Evolutionary conservation across 1,139 yeast species (phyloP).

Genomic region (Magnusiomyces magnusii): DNA sequence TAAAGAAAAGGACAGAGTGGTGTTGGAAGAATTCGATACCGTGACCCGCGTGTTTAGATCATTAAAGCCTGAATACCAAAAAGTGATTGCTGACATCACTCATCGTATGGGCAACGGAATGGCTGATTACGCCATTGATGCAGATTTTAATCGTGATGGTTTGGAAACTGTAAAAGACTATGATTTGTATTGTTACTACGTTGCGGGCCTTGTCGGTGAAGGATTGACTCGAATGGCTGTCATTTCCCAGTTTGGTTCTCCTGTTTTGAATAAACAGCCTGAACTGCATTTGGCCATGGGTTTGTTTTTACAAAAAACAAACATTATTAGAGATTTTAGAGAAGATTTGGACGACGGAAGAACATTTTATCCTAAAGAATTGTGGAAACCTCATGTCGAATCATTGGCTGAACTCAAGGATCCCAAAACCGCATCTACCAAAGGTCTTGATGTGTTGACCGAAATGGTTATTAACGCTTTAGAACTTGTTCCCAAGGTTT

Average conservation of each 20-base stretch:
- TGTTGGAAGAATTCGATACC: slow-evolving; percentile 64
- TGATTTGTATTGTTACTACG: slow-evolving; percentile 90
- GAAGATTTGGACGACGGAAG: slow-evolving; percentile 92
- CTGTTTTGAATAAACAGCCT: slow-evolving; percentile 44
- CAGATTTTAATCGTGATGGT: slow-evolving; percentile 67
- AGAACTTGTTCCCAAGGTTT: slow-evolving; percentile 67
- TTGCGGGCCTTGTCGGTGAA: slow-evolving; percentile 97
- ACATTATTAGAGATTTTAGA: slow-evolving; percentile 89
- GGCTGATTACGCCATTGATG: slow-evolving; percentile 88
- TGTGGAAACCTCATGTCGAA: slow-evolving; percentile 73
- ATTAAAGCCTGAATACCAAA: slow-evolving; percentile 70
- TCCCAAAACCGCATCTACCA: slow-evolving; percentile 43
- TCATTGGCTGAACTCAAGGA: slow-evolving; percentile 41
- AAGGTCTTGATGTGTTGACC: slow-evolving; percentile 60
- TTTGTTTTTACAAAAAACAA: slow-evolving; percentile 85
- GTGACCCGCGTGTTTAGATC: slow-evolving; percentile 65
- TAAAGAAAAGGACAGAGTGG: slow-evolving; percentile 72
- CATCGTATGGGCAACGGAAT: slow-evolving; percentile 91
- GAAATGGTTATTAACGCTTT: slow-evolving; percentile 78
- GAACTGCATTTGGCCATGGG: slow-evolving; percentile 83
- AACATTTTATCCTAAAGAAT: slow-evolving; percentile 93
- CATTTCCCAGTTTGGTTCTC: slow-evolving; percentile 38
- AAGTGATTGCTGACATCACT: slow-evolving; percentile 69
- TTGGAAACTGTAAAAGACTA: slow-evolving; percentile 72
- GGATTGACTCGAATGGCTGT: slow-evolving; percentile 75